Evolutionary conservation across 2,329 filamentous ascomycete species (phyloP).

Genomic region (Aspergillus sergii): DNA sequence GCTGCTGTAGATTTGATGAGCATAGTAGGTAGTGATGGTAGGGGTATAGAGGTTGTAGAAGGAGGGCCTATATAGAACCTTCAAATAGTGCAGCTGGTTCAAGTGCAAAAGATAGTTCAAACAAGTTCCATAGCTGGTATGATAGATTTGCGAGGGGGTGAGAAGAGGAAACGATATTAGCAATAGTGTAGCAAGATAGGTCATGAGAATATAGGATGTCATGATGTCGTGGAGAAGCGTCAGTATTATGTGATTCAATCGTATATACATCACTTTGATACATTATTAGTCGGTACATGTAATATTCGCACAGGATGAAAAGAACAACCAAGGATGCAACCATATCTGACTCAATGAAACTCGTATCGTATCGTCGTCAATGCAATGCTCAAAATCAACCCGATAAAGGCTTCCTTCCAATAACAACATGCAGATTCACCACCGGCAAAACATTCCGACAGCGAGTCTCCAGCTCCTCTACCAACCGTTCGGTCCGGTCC

Average conservation of each 20-base stretch:
- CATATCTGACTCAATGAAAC: not conserved
- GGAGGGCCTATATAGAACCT: not conserved
- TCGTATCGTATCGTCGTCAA: not conserved
- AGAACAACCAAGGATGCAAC: not conserved
- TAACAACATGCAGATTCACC: conserved; percentile 22
- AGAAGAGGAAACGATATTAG: not conserved
- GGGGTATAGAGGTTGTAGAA: not conserved
- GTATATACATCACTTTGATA: not conserved
- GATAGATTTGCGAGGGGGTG: not conserved
- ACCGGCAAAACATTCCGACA: conserved; percentile 16
- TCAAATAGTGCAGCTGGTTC: not conserved
- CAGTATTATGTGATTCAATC: not conserved
- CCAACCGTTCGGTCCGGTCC: conserved; percentile 13
- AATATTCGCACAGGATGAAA: not conserved
- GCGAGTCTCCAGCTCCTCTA: conserved; percentile 21
- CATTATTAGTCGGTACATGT: not conserved
- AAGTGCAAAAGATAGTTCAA: not conserved
- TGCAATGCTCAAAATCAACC: not conserved
- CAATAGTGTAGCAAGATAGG: not conserved
- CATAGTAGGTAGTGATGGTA: not conserved
- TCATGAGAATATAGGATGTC: not conserved
- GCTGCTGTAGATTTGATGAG: not conserved
- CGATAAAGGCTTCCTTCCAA: conserved; percentile 16
- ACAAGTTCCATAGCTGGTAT: not conserved
- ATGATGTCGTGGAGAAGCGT: not conserved